A percentile compares a stretch with the other conserved stretches of the same genome.
These are phyloP conservation scores for Astrothelium subdiscretum DNA, from an alignment of 495 filamentous ascomycete species.

Conservation along the genomic window DNA sequence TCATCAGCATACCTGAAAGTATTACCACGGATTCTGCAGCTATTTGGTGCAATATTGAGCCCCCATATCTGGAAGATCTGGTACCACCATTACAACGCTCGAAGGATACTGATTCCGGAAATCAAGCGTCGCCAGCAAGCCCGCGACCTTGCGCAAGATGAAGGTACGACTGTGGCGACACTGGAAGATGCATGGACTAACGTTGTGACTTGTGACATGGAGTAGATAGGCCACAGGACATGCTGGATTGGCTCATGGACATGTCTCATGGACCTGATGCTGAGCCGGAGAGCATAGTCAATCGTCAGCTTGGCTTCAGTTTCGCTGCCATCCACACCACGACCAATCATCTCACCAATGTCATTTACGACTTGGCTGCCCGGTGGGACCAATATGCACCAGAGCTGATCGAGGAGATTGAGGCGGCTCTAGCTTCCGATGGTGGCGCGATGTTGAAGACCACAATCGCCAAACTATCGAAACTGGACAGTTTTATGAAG, in stretches of 20 bases:
- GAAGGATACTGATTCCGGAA: neutral
- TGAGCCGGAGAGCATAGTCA: neutral
- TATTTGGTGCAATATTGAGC: neutral
- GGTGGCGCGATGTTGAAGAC: conserved; percentile 5
- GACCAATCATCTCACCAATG: conserved; percentile 3
- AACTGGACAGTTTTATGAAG: conserved; percentile 14
- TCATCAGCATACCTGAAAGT: neutral
- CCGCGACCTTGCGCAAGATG: neutral
- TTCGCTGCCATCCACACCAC: neutral
- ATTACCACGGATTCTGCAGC: neutral
- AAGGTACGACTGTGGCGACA: neutral
- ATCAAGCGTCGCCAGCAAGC: neutral
- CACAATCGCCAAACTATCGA: conserved; percentile 10
- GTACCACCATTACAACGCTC: neutral
- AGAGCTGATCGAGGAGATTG: neutral
- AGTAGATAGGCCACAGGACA: neutral
- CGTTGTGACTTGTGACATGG: neutral
- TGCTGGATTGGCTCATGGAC: neutral
- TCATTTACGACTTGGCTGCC: conserved; percentile 1
- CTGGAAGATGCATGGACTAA: neutral
- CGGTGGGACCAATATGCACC: conserved; percentile 2
- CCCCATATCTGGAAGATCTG: neutral
- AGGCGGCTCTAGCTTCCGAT: neutral
- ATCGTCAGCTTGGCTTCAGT: neutral
- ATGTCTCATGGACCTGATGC: neutral